Conservation (phyloP, 371 early-diverging fungal species). For the Capniomyces stellatus region DNA sequence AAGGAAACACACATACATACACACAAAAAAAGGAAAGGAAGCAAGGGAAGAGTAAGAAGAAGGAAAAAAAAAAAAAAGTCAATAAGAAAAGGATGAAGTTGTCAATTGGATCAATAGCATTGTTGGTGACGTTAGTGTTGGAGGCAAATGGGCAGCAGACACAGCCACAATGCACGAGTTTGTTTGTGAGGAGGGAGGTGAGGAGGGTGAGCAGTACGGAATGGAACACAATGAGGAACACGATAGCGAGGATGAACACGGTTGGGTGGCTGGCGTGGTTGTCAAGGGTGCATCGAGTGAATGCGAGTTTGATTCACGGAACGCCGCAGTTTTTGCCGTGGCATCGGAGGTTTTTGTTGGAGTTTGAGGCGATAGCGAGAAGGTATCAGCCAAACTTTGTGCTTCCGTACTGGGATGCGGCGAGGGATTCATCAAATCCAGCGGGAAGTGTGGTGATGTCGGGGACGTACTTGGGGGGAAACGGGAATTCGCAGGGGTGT, state of each 20-base stretch:
- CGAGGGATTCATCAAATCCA: slow-evolving; percentile 15
- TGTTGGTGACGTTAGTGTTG: not conserved
- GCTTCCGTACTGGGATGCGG: slow-evolving; percentile 31
- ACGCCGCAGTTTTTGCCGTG: slow-evolving; percentile 21
- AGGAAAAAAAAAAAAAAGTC: too few species aligned
- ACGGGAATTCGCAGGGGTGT: slow-evolving; percentile 14
- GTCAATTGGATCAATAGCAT: not conserved
- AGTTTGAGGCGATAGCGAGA: slow-evolving; percentile 18
- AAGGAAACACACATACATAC: too few species aligned
- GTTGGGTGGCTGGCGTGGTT: slow-evolving; percentile 22
- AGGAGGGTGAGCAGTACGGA: slow-evolving; percentile 20
- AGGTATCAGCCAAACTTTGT: slow-evolving; percentile 9
- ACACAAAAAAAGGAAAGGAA: too few species aligned
- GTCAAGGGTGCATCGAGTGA: slow-evolving; percentile 8
- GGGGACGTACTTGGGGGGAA: slow-evolving; percentile 12
- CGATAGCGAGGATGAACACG: slow-evolving; percentile 13
- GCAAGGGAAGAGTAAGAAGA: too few species aligned
- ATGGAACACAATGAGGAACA: slow-evolving; percentile 11
- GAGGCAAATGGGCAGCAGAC: too few species aligned
- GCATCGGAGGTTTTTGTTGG: slow-evolving; percentile 21
- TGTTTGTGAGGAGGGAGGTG: slow-evolving; percentile 22
- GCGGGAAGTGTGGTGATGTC: slow-evolving; percentile 13
- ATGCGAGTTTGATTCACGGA: slow-evolving; percentile 9
- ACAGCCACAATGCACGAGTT: not conserved
- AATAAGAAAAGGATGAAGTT: too few species aligned